phyloP scores from a whole-genome alignment of 306 rosid genomes.

The Medicago ruthenica region DNA sequence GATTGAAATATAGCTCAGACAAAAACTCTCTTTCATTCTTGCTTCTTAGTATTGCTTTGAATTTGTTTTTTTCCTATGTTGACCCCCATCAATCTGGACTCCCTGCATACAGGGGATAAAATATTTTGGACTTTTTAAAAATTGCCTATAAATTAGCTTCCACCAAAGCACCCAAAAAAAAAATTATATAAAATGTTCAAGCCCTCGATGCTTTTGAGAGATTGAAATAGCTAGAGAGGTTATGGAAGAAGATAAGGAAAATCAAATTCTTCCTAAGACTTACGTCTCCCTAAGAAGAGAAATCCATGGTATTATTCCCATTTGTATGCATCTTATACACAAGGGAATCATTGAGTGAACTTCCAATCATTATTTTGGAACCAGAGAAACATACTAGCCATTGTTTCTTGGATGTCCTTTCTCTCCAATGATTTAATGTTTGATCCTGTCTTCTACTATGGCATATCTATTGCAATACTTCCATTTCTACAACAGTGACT shows the following conservation, averaged over 20 bases:
- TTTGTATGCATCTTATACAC: constrained; percentile 3
- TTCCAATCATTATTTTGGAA: background rate
- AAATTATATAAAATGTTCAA: background rate
- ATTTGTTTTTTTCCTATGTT: background rate
- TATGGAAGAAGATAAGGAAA: constrained; percentile 1
- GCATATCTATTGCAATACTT: background rate
- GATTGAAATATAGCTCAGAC: background rate
- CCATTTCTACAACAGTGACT: background rate
- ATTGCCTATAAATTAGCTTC: background rate
- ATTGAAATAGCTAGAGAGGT: background rate
- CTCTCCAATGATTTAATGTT: constrained; percentile 1
- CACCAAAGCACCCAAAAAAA: constrained; percentile 1
- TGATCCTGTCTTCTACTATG: background rate
- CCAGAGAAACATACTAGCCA: background rate
- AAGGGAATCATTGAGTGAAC: background rate
- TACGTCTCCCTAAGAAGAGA: background rate
- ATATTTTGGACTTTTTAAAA: background rate
- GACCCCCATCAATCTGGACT: background rate
- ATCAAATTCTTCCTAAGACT: background rate
- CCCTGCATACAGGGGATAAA: background rate
- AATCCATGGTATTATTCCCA: background rate
- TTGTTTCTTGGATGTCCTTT: background rate
- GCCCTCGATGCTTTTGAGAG: constrained; percentile 4
- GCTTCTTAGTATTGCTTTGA: background rate
- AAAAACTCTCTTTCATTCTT: background rate